A percentile compares a stretch with the other conserved stretches of the same genome.
Evolutionary conservation across 331 rosid genomes (phyloP).

Genomic region (Phaseolus coccineus): DNA sequence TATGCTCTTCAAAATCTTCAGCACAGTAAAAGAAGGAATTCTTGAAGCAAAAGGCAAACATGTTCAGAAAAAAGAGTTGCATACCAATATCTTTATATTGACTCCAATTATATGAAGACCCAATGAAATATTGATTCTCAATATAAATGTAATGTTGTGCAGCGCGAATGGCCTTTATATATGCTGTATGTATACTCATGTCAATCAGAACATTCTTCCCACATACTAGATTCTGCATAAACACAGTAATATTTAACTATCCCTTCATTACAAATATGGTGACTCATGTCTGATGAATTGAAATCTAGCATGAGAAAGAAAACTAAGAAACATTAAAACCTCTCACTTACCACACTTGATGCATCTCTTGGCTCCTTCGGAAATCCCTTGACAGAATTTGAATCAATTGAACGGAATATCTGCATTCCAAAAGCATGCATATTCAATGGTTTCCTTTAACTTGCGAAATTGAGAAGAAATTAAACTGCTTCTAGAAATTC

Average conservation of each 20-base stretch:
- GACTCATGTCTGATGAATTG: conserved; percentile 1
- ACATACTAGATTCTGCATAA: conserved; percentile 82
- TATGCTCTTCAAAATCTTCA: conserved; percentile 29
- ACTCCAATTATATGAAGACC: conserved; percentile 91
- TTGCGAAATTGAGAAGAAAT: neutral
- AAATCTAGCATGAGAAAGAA: conserved; percentile 36
- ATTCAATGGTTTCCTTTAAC: conserved; percentile 33
- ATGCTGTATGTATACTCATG: conserved; percentile 99
- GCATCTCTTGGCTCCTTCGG: conserved; percentile 89
- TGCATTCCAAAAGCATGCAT: conserved; percentile 50
- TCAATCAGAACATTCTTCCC: conserved; percentile 96
- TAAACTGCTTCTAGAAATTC: conserved; percentile 19
- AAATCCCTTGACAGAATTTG: conserved; percentile 85
- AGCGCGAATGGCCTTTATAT: conserved; percentile 94
- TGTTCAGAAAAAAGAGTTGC: conserved; percentile 30
- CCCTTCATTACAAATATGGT: conserved; percentile 14
- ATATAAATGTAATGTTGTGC: conserved; percentile 95
- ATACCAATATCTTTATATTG: conserved; percentile 80
- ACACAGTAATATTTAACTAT: conserved; percentile 36
- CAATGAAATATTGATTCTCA: conserved; percentile 96
- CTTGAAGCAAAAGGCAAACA: conserved; percentile 39
- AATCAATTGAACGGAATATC: conserved; percentile 97
- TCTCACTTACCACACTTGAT: conserved; percentile 63
- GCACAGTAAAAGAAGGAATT: conserved; percentile 10
- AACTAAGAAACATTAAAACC: conserved; percentile 32